Evolutionary conservation across 1,284 basidiomycete genomes (phyloP).

Genomic region (Volvariella surrecta): DNA sequence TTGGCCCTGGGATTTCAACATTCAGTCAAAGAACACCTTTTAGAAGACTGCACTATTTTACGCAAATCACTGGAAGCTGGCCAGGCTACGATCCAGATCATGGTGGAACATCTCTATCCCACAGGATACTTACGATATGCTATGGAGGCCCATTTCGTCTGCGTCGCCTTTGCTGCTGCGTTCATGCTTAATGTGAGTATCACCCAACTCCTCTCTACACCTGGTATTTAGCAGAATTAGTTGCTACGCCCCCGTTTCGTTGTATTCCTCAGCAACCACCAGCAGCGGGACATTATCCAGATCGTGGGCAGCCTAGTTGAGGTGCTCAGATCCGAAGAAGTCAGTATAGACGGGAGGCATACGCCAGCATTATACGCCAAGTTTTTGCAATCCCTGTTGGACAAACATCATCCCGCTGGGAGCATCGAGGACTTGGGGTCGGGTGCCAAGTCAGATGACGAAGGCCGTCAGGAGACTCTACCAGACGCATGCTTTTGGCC

Average conservation of each 20-base stretch:
- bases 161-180: slow-evolving; percentile 52
- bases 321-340: slow-evolving; percentile 35
- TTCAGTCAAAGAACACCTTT: slow-evolving; percentile 27
- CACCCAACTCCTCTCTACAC: slow-evolving; percentile 1
- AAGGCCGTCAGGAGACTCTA: slow-evolving; percentile 17
- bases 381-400: slow-evolving; percentile 40
- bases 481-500: slow-evolving; percentile 30
- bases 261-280: slow-evolving; percentile 28
- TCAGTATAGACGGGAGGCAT: slow-evolving; percentile 40
- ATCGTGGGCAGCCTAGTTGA: slow-evolving; percentile 35
- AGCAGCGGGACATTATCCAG: slow-evolving; percentile 32
- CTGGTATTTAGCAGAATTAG: slow-evolving; percentile 18
- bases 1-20: slow-evolving; percentile 44
- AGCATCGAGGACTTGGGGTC: slow-evolving; percentile 7
- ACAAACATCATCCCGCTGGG: slow-evolving; percentile 19
- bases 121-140: slow-evolving; percentile 40
- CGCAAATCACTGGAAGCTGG: slow-evolving; percentile 38
- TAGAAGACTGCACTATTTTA: slow-evolving; percentile 32
- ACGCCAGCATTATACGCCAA: slow-evolving; percentile 44
- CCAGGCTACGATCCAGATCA: slow-evolving; percentile 37
- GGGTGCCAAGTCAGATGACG: slow-evolving; percentile 8
- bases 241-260: slow-evolving; percentile 40
- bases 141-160: slow-evolving; percentile 44
- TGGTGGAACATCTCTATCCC: slow-evolving; percentile 35
- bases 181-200: slow-evolving; percentile 45